A percentile compares a stretch with the other conserved stretches of the same genome.
These are phyloP conservation scores for Bipolaris bicolor DNA, from an alignment of 2,329 filamentous ascomycete genomes.

Conservation along the genomic window DNA sequence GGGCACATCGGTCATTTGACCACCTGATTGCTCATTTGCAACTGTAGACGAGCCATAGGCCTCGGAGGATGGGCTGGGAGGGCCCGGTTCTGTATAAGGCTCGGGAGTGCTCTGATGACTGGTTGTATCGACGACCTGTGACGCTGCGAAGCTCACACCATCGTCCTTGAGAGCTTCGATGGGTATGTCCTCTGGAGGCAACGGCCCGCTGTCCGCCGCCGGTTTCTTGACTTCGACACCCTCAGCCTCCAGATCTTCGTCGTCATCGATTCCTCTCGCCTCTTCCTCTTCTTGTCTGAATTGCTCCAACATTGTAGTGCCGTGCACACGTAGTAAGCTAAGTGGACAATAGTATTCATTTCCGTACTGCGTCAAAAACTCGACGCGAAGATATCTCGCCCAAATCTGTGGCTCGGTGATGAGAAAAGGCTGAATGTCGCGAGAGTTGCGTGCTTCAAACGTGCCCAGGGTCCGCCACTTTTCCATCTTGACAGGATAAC, in stretches of 20 bases:
- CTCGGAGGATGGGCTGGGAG: neutral
- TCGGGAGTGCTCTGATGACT: neutral
- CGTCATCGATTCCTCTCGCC: slow-evolving; percentile 62
- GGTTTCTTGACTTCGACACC: slow-evolving; percentile 47
- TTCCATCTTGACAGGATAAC: slow-evolving; percentile 89
- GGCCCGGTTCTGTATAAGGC: neutral
- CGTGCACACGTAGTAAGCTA: slow-evolving; percentile 88
- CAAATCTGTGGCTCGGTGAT: slow-evolving; percentile 95
- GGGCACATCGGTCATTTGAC: slow-evolving; percentile 1
- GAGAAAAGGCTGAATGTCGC: slow-evolving; percentile 92
- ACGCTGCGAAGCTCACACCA: neutral
- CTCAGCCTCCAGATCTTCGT: slow-evolving; percentile 60
- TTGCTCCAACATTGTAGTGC: slow-evolving; percentile 92
- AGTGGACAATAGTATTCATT: slow-evolving; percentile 97
- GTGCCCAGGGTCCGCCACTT: slow-evolving; percentile 89
- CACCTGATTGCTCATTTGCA: neutral
- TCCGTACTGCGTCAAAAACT: slow-evolving; percentile 91
- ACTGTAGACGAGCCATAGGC: neutral
- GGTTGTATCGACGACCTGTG: neutral
- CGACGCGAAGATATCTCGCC: slow-evolving; percentile 89
- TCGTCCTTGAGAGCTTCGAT: slow-evolving; percentile 23
- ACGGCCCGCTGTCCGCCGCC: slow-evolving; percentile 36
- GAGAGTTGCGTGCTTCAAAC: slow-evolving; percentile 89
- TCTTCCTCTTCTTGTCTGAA: slow-evolving; percentile 84
- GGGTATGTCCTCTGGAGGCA: slow-evolving; percentile 28